Base-by-base conservation (phyloP, 2,329 filamentous ascomycete species). In the Neocucurbitaria cava region DNA sequence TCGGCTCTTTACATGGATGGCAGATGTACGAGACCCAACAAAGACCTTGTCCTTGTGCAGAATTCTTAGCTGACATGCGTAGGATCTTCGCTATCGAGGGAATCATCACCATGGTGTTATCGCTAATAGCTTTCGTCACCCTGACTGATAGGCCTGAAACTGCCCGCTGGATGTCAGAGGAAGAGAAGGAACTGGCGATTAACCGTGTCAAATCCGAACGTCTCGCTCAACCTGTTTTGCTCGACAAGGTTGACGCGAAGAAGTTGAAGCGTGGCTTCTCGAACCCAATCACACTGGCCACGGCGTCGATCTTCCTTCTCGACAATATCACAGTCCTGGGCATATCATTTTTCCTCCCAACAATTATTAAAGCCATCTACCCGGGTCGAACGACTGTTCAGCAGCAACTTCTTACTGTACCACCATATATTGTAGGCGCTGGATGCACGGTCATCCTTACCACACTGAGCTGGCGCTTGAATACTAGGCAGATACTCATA, bases 291-390 rank as follows among this genome's bases (percentile, higher is more conserved):
- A 86, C 83, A 0, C 59, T 88, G 0, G 73, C 76, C 7, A 86
- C 81, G 0, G 70, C 83, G 0, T 73, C 84, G 53, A 79, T 87
- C 58, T 87, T 87, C 73, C 73, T 87, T 1, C 78, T 88, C 46
- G 79, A 86, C 76, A 87, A 87, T 72, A 82, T 90, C 68, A 89
- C 87, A 1, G 87, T 89, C 3, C 85, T 88, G 64, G 86, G 86
- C 1, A 77, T 90, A 4, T 84, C 84, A 0, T 89, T 89, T 77
- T 89, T 89, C 72, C 75, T 81, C 0, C 88, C 88, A 0, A 90
- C 87, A 0, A 89, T 91, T 58, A 84, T 90, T 30, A 74, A 75
- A 31, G 87, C 83, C 15, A 89, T 90, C 62, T 90, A 89, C 61
- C 84, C 85, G 0, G 61, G 79, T 1, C 76, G 76, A 44, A 78